Evolutionary conservation across 192 early-diverging fungal species (phyloP), one percentile per base, ranked within the genome.

Genomic region (Podila horticola): DNA sequence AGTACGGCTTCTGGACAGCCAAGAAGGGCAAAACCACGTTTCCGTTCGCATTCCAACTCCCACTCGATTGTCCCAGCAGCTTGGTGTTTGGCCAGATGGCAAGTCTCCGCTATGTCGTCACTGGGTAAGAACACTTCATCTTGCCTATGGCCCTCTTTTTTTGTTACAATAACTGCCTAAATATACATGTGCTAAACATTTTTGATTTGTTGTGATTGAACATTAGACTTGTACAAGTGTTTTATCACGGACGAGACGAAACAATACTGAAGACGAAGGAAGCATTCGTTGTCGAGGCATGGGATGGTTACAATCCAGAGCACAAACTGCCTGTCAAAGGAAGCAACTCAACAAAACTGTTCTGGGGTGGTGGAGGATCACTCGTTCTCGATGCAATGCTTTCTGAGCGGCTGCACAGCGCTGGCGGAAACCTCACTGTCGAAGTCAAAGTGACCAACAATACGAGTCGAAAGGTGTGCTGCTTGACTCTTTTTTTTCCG

Each of bases 1-100:
- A 84, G 30, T 51, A 69, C 50, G 88, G 90, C 5, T 88, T 82
- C 68, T 92, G 89, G 87, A 74, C 71, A 30, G 90, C 90, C 9
- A 86, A 86, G 62, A 92, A 92, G 67, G 90, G 86, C 51, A 92
- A 90, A 71, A 91, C 90, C 17, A 88, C 87, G 1, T 92, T 92
- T 64, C 87, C 88, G 4, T 92, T 92, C 70, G 82, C 90, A 12
- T 92, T 92, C 64, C 83, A 89, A 30, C 77, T 92, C 12, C 89
- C 89, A n/a, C 70, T 81, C 28, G 90, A 92, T 61, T 86, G 86
- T 9, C 89, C 90, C 58, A 86, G 84, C 71, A 91, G 87, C 10
- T 74, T 88, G 66, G 67, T 75, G 33, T 91, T 85, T 82, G 79
- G 83, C 24, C 81, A 69, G 41, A 69, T 84, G 3, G 85, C 90